phyloP scores from a whole-genome alignment of 2,329 filamentous ascomycete species.

The Ophiostoma pallidulum region DNA sequence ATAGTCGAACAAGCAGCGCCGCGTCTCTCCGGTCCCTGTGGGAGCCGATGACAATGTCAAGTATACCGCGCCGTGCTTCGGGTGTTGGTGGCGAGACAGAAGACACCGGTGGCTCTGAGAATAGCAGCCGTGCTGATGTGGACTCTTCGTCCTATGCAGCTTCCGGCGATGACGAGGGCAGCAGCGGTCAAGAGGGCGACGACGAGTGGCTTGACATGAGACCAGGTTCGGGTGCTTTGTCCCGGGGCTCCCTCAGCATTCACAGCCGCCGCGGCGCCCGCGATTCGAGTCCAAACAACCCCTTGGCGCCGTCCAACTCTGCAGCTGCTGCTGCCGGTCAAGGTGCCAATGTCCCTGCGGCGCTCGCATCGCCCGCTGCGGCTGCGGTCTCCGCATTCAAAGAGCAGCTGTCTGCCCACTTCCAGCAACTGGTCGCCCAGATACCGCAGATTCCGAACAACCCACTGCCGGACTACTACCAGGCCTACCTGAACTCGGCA shows the following conservation, averaged over 20 bases:
- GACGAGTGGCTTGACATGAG: conserved; percentile 31
- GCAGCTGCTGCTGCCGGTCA: conserved; percentile 15
- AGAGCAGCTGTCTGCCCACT: conserved; percentile 57
- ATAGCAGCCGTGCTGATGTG: conserved; percentile 12
- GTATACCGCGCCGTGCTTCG: conserved; percentile 4
- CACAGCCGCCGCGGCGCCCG: conserved; percentile 16
- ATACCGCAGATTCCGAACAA: conserved; percentile 36
- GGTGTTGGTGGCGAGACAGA: conserved; percentile 1
- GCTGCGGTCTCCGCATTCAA: conserved; percentile 61
- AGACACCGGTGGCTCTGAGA: neutral
- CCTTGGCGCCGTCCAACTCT: conserved; percentile 11
- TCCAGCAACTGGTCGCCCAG: conserved; percentile 50
- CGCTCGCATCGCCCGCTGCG: conserved; percentile 45
- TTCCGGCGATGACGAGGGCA: conserved; percentile 8
- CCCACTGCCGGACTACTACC: conserved; percentile 52
- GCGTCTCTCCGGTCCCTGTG: conserved; percentile 58
- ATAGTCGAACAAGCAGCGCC: conserved; percentile 56
- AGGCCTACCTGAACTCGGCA: conserved; percentile 49
- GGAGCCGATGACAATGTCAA: conserved; percentile 35
- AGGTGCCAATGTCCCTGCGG: conserved; percentile 24
- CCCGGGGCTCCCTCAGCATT: conserved; percentile 1
- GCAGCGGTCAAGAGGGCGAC: conserved; percentile 28
- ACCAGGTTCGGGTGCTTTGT: conserved; percentile 14
- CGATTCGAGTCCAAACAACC: conserved; percentile 17
- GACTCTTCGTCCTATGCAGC: conserved; percentile 15